phyloP scores from a whole-genome alignment of 805 yeast species.

The Saccharomycopsis sp. region DNA sequence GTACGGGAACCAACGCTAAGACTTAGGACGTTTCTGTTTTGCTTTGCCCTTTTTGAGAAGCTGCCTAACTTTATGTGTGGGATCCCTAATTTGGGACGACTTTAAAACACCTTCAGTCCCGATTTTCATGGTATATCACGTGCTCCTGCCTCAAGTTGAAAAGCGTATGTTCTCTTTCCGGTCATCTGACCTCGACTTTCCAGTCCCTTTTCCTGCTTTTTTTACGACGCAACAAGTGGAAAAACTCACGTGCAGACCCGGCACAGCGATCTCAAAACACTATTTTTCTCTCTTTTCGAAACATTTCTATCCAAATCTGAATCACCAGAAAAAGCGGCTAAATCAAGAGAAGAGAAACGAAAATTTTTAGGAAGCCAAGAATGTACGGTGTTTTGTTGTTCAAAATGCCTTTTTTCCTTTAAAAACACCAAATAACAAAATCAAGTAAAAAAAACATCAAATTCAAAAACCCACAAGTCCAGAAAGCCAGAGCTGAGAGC shows the following conservation, averaged over 20 bases:
- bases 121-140: not conserved
- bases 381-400: not conserved
- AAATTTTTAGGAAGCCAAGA: not conserved
- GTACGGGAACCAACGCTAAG: too few relatives aligned
- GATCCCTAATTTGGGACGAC: not conserved
- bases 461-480: too few relatives aligned
- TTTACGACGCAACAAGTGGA: not conserved
- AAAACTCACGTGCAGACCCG: not conserved
- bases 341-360: not conserved
- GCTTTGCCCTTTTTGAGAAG: not conserved
- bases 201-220: not conserved
- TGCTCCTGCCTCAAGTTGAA: not conserved
- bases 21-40: not conserved
- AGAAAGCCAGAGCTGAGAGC: too few relatives aligned
- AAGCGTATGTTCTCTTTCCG: not conserved
- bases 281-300: not conserved
- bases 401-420: not conserved
- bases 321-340: not conserved
- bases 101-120: not conserved
- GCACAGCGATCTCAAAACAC: not conserved
- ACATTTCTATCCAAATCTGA: not conserved
- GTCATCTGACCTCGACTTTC: not conserved
- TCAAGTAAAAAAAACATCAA: too few relatives aligned
- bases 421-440: not conserved
- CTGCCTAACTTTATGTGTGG: not conserved